Conservation (phyloP, 2,329 filamentous ascomycete genomes). For the Aspergillus sp. region DNA sequence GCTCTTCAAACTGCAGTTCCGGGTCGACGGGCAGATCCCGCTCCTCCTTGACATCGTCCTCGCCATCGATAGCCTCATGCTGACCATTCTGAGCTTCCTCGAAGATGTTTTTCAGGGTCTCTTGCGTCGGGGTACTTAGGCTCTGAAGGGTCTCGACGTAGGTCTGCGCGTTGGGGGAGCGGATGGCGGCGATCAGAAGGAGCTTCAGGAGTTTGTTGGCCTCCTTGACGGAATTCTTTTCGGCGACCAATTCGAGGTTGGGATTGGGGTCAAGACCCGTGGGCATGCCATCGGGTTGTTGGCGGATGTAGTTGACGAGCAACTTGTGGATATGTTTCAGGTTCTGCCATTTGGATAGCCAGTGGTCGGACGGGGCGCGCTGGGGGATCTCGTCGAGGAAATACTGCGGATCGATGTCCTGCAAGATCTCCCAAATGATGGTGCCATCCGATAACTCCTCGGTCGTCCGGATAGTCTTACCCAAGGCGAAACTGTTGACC, state of each 20-base stretch:
- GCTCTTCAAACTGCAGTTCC: slow-evolving; percentile 51
- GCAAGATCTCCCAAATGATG: slow-evolving; percentile 51
- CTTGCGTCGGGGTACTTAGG: slow-evolving; percentile 46
- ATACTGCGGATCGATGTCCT: slow-evolving; percentile 51
- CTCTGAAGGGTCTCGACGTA: slow-evolving; percentile 55
- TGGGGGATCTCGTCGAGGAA: slow-evolving; percentile 52
- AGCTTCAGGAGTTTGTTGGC: slow-evolving; percentile 61
- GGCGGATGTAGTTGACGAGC: slow-evolving; percentile 47
- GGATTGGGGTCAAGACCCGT: slow-evolving; percentile 45
- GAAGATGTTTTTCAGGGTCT: slow-evolving; percentile 50
- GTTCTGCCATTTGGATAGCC: slow-evolving; percentile 53
- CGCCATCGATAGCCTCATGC: slow-evolving; percentile 37
- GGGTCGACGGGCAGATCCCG: slow-evolving; percentile 43
- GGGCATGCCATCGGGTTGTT: slow-evolving; percentile 48
- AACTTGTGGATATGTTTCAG: slow-evolving; percentile 51
- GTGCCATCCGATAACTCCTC: slow-evolving; percentile 49
- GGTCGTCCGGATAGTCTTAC: slow-evolving; percentile 43
- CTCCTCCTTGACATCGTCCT: slow-evolving; percentile 41
- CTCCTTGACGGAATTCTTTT: slow-evolving; percentile 46
- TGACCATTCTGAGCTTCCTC: slow-evolving; percentile 48
- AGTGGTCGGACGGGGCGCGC: slow-evolving; percentile 45
- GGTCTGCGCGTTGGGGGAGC: slow-evolving; percentile 57
- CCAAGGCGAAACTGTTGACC: slow-evolving; percentile 49
- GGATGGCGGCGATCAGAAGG: slow-evolving; percentile 63
- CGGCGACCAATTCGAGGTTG: slow-evolving; percentile 50